phyloP scores from a whole-genome alignment of 305 asterid species.

The Fraxinus dipetala region DNA sequence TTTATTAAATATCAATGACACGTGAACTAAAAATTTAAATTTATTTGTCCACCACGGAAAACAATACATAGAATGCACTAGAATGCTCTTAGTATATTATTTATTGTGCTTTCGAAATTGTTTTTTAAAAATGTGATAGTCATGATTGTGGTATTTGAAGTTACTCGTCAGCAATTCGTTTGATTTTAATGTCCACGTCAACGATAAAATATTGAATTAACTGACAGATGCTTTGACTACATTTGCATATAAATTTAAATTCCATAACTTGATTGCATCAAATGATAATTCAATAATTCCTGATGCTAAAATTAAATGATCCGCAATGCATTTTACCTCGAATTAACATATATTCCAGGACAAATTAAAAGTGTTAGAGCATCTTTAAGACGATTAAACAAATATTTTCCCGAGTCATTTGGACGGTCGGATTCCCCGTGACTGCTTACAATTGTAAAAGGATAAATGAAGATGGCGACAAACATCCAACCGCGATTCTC shows the following conservation, averaged over 20 bases:
- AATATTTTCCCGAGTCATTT: background rate
- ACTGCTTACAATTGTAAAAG: background rate
- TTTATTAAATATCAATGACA: no score
- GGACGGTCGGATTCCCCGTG: background rate
- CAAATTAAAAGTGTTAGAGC: background rate
- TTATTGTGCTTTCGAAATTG: background rate
- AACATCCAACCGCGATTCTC: conserved; percentile 76
- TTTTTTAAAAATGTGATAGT: background rate
- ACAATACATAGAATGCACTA: no score
- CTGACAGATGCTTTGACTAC: background rate
- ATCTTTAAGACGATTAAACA: background rate
- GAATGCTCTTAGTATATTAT: no score
- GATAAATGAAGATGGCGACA: conserved; percentile 37
- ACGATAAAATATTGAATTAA: background rate
- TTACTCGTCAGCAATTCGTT: background rate
- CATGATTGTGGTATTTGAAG: background rate
- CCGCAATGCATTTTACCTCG: background rate
- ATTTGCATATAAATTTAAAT: background rate
- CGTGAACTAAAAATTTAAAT: no score
- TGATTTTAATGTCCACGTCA: background rate
- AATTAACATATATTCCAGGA: background rate
- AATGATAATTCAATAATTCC: background rate
- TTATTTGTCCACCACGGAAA: no score
- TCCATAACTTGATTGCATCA: background rate
- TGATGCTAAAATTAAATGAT: background rate